These are phyloP conservation scores for Salicornia ramosissima DNA, from an alignment of 148 eudicot species.

Conservation along the genomic window DNA sequence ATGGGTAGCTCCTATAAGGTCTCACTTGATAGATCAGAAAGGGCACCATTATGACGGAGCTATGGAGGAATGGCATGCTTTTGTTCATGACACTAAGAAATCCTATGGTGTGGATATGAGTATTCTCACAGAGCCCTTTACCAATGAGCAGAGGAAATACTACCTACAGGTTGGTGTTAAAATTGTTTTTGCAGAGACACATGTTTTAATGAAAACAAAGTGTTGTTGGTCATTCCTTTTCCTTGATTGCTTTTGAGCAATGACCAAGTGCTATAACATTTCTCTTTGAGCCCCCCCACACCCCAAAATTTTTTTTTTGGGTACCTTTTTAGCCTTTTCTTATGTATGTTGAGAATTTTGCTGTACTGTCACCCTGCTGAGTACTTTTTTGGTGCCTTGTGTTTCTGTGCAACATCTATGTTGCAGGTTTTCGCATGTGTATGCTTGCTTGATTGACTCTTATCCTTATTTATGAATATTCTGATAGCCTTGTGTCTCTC, in stretches of 20 bases:
- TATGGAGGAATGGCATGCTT: constrained; percentile 81
- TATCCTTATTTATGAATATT: not conserved
- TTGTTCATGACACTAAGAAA: constrained; percentile 60
- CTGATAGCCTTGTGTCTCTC: no score
- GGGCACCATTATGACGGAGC: constrained; percentile 65
- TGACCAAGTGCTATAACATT: no score
- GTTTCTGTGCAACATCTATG: not conserved
- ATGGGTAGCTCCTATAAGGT: constrained; percentile 92
- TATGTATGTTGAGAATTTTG: not conserved
- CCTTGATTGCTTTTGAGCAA: not conserved
- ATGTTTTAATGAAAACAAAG: not conserved
- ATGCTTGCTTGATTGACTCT: not conserved
- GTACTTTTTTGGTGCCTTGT: not conserved
- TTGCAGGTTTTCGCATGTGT: no score
- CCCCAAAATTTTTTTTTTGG: not conserved
- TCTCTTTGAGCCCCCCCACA: no score
- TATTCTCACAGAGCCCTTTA: constrained; percentile 59
- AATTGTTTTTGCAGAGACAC: not conserved
- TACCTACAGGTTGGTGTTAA: constrained; percentile 63
- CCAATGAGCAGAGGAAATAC: constrained; percentile 75
- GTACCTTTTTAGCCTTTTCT: not conserved
- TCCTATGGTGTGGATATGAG: constrained; percentile 93
- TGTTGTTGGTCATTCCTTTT: not conserved
- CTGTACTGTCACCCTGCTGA: not conserved
- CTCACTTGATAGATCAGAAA: constrained; percentile 72